Conservation (phyloP, 2,329 filamentous ascomycete species). For the Tolypocladium inflatum region DNA sequence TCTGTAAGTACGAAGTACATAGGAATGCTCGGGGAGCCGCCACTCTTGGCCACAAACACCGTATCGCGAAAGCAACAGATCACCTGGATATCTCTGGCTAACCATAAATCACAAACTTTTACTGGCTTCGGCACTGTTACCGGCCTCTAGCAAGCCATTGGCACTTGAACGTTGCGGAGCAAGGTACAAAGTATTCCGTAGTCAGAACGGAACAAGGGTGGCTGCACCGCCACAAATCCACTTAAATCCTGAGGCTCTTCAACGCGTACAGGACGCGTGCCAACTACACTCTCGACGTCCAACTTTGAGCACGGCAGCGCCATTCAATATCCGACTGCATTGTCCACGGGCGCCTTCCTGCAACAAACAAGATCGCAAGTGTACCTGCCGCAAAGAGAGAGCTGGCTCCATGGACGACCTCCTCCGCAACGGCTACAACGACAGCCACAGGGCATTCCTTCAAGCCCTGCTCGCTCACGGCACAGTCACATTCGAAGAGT, state of each 20-base stretch:
- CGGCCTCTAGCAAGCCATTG: background rate
- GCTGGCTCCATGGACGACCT: slow-evolving; percentile 15
- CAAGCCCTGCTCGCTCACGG: slow-evolving; percentile 78
- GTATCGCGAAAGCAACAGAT: background rate
- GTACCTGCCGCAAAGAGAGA: background rate
- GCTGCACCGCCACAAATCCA: slow-evolving; percentile 7
- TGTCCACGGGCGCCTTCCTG: background rate
- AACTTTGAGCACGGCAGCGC: background rate
- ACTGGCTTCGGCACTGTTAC: background rate
- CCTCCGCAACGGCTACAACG: slow-evolving; percentile 29
- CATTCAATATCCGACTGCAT: background rate
- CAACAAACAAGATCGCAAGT: background rate
- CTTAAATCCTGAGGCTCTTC: background rate
- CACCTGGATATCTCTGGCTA: background rate
- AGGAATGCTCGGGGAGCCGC: background rate
- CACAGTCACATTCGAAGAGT: slow-evolving; percentile 65
- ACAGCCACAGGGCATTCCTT: slow-evolving; percentile 78
- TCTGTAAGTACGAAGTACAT: no score
- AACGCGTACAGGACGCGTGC: slow-evolving; percentile 1
- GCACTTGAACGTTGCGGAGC: background rate
- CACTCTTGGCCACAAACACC: background rate
- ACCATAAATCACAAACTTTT: background rate
- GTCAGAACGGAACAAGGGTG: no score
- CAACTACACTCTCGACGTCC: background rate
- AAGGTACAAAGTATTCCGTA: no score